Evolutionary conservation across 139 green algal species (phyloP).

Genomic region (Coccomyxa sp.): DNA sequence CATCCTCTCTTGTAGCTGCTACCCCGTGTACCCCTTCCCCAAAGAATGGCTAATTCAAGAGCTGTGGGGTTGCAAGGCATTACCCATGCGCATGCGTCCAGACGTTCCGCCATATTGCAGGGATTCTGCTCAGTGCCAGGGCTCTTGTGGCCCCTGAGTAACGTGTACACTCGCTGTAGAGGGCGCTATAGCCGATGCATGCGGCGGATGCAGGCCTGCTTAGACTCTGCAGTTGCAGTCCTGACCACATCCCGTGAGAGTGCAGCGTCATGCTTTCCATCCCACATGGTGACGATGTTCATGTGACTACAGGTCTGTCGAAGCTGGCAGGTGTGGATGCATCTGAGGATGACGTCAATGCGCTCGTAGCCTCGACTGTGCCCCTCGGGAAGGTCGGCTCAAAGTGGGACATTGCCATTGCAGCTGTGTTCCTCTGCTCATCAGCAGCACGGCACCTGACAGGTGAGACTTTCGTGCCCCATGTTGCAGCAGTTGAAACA

Average conservation of each 20-base stretch:
- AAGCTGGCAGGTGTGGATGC: slow-evolving; percentile 54
- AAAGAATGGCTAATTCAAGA: too few species aligned
- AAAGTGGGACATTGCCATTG: slow-evolving; percentile 87
- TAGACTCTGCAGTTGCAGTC: too few species aligned
- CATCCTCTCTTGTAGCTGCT: too few species aligned
- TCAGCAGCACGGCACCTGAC: slow-evolving; percentile 26
- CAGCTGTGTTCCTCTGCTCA: slow-evolving; percentile 68
- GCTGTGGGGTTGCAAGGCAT: too few species aligned
- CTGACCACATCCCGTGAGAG: background rate
- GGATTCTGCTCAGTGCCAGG: too few species aligned
- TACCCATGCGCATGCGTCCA: too few species aligned
- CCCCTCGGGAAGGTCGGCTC: slow-evolving; percentile 75
- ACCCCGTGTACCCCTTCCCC: too few species aligned
- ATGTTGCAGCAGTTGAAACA: background rate
- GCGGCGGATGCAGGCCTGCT: too few species aligned
- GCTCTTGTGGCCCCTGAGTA: too few species aligned
- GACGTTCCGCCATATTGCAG: too few species aligned
- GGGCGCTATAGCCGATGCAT: too few species aligned
- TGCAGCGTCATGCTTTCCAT: background rate
- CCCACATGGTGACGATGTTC: background rate
- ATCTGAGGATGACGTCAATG: slow-evolving; percentile 32
- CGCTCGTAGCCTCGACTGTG: slow-evolving; percentile 40
- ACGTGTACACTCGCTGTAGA: too few species aligned
- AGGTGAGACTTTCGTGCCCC: background rate
- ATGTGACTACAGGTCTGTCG: slow-evolving; percentile 49